Evolutionary conservation across 352 stramenopile genomes (phyloP).

Genomic region (Phytophthora agathidicida): DNA sequence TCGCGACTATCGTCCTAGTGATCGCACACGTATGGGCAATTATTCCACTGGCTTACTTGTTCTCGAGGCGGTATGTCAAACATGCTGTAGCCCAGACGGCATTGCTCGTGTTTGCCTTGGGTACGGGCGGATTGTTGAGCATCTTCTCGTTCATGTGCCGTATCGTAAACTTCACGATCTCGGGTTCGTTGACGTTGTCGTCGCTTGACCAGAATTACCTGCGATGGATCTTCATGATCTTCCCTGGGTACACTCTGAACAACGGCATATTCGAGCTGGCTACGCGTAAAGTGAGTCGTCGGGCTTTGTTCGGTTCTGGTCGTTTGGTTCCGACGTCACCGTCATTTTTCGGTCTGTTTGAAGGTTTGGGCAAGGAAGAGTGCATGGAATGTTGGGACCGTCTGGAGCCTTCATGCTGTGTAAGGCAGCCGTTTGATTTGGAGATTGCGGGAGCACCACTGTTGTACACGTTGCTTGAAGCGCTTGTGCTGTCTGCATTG

Average conservation of each 20-base stretch:
- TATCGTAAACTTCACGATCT: constrained; percentile 56
- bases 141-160: constrained; percentile 84
- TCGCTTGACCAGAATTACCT: constrained; percentile 71
- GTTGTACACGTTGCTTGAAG: constrained; percentile 51
- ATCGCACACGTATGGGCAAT: constrained; percentile 49
- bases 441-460: constrained; percentile 56
- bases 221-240: constrained; percentile 75
- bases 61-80: constrained; percentile 63
- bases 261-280: constrained; percentile 76
- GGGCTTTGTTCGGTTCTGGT: constrained; percentile 40
- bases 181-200: constrained; percentile 49
- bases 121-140: constrained; percentile 65
- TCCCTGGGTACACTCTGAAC: constrained; percentile 70
- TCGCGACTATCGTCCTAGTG: constrained; percentile 49
- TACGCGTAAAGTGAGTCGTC: constrained; percentile 70
- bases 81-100: constrained; percentile 67
- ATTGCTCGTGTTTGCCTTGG: constrained; percentile 67
- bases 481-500: constrained; percentile 46
- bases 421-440: constrained; percentile 55
- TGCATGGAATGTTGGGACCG: constrained; percentile 63
- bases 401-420: constrained; percentile 47
- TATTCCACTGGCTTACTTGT: constrained; percentile 70
- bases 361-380: constrained; percentile 45
- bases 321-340: constrained; percentile 22
- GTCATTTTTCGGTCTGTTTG: constrained; percentile 66